Evolutionary conservation across 441 rosid species (phyloP), one percentile per base, ranked within the genome.

Genomic region (Euphorbia schlechtendalii): DNA sequence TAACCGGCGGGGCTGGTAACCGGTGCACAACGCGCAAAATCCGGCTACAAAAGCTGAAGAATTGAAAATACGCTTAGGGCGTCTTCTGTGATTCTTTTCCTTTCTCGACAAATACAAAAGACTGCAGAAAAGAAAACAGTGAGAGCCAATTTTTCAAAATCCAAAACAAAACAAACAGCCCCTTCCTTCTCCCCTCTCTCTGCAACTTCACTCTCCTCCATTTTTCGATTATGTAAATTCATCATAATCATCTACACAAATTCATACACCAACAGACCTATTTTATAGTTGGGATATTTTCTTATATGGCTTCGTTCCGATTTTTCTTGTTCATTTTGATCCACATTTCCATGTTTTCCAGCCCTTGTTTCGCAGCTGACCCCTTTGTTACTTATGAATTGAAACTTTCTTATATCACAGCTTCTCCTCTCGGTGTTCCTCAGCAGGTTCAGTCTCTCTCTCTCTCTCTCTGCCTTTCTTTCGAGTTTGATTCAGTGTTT

Each of bases 371-470:
- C 40, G 88, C 89, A 6, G 89, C 70, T 0, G 99, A 90, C 76
- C 95, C 95, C 14, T 75, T 34, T 65, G 78, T 78, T 27, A 73
- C 66, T 30, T 87, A 69, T 68, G 85, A 83, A 20, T 81, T 85
- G 69, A 76, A 74, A 55, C 51, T 90, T 49, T 74, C 96, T 53
- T 93, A 90, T 74, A 74, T 76, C 58, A 88, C 88, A 2, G 86
- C 76, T 28, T 88, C 96, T 63, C 99, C 97, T 69, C 83, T 90
- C 11, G 96, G 92, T 64, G 84, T 84, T 76, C 86, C 95, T 77
- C 97, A 93, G 65, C 85, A 81, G 95, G 98, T 90, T 56, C 51
- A 51, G 14, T 17, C 36, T 67, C 49, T 24, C 14, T 9, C 45
- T 40, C 9, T 17, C 25, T 67, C 41, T 24, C 14, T 40, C 11